Percentiles rank a stretch among this genome's conserved stretches.
phyloP scores from a whole-genome alignment of 805 yeast species.

The Candida krabiensis region DNA sequence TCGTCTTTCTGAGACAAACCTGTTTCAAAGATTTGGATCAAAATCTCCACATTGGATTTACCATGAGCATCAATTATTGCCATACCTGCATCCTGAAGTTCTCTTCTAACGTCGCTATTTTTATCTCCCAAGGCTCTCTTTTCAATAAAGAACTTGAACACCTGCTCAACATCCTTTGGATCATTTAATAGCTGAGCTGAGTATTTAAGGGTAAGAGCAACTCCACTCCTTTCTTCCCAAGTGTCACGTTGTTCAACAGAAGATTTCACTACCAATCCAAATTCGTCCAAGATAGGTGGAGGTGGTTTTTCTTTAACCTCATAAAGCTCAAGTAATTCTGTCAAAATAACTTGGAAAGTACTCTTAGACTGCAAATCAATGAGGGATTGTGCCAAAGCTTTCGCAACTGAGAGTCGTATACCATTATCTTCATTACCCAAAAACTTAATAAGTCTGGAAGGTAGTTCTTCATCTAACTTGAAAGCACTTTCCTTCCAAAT shows the following conservation, averaged over 20 bases:
- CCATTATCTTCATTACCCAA: constrained; percentile 61
- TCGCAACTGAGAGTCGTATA: constrained; percentile 70
- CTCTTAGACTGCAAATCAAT: constrained; percentile 27
- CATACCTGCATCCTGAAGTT: constrained; percentile 87
- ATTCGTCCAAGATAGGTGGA: constrained; percentile 73
- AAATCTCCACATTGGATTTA: constrained; percentile 58
- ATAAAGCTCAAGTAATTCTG: constrained; percentile 55
- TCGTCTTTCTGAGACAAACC: constrained; percentile 54
- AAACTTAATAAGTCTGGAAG: constrained; percentile 47
- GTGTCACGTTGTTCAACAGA: constrained; percentile 64
- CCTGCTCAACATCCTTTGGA: constrained; percentile 43
- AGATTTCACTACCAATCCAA: constrained; percentile 70
- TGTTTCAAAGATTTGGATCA: constrained; percentile 79
- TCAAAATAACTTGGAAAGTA: constrained; percentile 37
- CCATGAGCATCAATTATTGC: constrained; percentile 70
- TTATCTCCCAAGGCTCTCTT: constrained; percentile 73
- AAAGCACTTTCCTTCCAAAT: constrained; percentile 82
- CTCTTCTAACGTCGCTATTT: constrained; percentile 71
- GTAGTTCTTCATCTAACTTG: constrained; percentile 42
- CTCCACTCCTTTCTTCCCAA: constrained; percentile 85
- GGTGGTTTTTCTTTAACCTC: constrained; percentile 66
- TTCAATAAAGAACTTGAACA: constrained; percentile 60
- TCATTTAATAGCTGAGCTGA: constrained; percentile 48
- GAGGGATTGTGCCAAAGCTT: constrained; percentile 63
- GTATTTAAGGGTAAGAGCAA: constrained; percentile 64